These are phyloP conservation scores for Kwoniella sp. DNA, from an alignment of 768 basidiomycete genomes.

Conservation along the genomic window DNA sequence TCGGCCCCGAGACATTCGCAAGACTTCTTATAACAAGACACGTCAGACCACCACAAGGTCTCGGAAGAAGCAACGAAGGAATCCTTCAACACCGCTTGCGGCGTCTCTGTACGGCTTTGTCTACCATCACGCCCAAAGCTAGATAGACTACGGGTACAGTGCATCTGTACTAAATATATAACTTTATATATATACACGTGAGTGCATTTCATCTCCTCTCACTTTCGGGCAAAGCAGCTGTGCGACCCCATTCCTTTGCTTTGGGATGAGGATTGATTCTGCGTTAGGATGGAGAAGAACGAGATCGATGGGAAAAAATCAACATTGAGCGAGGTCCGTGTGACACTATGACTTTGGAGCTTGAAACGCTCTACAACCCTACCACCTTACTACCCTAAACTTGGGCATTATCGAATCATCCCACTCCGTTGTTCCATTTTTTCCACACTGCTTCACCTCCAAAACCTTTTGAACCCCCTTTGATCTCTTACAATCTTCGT, in stretches of 20 bases:
- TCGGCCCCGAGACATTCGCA: not conserved
- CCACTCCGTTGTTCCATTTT: not conserved
- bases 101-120: not conserved
- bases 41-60: not conserved
- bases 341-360: not conserved
- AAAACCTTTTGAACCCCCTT: not conserved
- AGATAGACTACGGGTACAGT: too few species aligned
- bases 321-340: not conserved
- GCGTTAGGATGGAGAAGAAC: too few species aligned
- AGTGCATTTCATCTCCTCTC: not conserved
- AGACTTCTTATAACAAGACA: not conserved
- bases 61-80: not conserved
- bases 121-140: too few species aligned
- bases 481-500: not conserved
- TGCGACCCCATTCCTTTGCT: not conserved
- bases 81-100: not conserved
- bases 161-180: too few species aligned
- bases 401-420: too few species aligned
- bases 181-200: not conserved
- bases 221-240: not conserved
- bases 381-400: too few species aligned
- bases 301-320: too few species aligned
- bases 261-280: too few species aligned
- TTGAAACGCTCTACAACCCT: not conserved
- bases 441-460: too few species aligned